Conservation (phyloP, 2,329 filamentous ascomycete species). For the Exophiala mesophila region DNA sequence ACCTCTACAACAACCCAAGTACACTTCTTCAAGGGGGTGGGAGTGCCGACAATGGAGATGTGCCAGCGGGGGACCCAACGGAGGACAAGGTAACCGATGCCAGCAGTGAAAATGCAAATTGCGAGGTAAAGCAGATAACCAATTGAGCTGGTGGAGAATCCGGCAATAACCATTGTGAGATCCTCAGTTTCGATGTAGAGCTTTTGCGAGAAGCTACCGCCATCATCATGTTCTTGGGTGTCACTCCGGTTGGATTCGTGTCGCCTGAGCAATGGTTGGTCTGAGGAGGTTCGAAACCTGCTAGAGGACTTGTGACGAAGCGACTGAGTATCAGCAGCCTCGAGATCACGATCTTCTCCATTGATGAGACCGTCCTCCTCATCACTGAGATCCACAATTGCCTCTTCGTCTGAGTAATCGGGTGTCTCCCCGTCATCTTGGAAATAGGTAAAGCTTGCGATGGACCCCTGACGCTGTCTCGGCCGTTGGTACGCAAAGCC, state of each 20-base stretch:
- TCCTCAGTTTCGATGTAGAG: slow-evolving; percentile 91
- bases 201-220: slow-evolving; percentile 73
- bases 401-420: slow-evolving; percentile 47
- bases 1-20: slow-evolving; percentile 90
- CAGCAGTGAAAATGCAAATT: slow-evolving; percentile 67
- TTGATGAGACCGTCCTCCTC: slow-evolving; percentile 39
- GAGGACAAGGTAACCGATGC: slow-evolving; percentile 76
- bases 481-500: slow-evolving; percentile 80
- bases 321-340: slow-evolving; percentile 32
- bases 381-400: slow-evolving; percentile 41
- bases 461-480: slow-evolving; percentile 66
- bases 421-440: slow-evolving; percentile 61
- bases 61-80: slow-evolving; percentile 89
- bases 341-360: slow-evolving; percentile 37
- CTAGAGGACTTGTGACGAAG: slow-evolving; percentile 34
- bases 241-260: slow-evolving; percentile 67
- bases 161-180: slow-evolving; percentile 86
- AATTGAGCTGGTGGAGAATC: slow-evolving; percentile 71
- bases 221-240: slow-evolving; percentile 55
- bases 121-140: slow-evolving; percentile 66
- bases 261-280: slow-evolving; percentile 63
- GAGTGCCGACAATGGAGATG: slow-evolving; percentile 66
- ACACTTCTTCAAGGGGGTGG: slow-evolving; percentile 66
- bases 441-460: slow-evolving; percentile 84
- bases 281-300: slow-evolving; percentile 42